A percentile compares a stretch with the other conserved stretches of the same genome.
phyloP scores from a whole-genome alignment of 2,329 filamentous ascomycete species.

The Aspergillus thermomutatus region DNA sequence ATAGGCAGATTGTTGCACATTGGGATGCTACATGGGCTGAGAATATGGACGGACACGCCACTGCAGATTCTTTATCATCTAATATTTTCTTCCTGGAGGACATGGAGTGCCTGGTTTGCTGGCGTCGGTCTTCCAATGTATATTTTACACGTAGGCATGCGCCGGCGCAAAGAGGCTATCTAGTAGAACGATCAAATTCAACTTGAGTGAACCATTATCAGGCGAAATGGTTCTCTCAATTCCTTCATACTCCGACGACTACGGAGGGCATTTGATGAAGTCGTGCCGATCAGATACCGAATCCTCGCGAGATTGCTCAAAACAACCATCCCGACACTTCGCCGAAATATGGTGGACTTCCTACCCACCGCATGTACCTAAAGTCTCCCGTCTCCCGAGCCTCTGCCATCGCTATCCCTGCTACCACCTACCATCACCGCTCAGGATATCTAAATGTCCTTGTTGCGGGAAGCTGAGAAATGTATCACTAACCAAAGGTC shows the following conservation, averaged over 20 bases:
- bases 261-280: background rate
- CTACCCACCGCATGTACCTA: no score
- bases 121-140: no score
- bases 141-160: background rate
- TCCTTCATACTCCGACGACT: background rate
- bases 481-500: conserved; percentile 40
- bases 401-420: background rate
- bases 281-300: background rate
- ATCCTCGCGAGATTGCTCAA: background rate
- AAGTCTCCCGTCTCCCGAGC: background rate
- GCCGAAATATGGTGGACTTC: background rate
- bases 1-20: background rate
- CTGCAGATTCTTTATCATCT: background rate
- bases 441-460: conserved; percentile 36
- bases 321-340: background rate
- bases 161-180: background rate
- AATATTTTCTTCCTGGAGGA: background rate
- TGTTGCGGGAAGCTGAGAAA: conserved; percentile 43
- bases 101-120: background rate
- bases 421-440: background rate
- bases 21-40: background rate
- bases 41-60: background rate
- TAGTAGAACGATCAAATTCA: background rate
- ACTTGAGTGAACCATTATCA: background rate
- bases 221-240: background rate